phyloP scores from a whole-genome alignment of 2,329 filamentous ascomycete species.

The Mycosphaerella sp. region DNA sequence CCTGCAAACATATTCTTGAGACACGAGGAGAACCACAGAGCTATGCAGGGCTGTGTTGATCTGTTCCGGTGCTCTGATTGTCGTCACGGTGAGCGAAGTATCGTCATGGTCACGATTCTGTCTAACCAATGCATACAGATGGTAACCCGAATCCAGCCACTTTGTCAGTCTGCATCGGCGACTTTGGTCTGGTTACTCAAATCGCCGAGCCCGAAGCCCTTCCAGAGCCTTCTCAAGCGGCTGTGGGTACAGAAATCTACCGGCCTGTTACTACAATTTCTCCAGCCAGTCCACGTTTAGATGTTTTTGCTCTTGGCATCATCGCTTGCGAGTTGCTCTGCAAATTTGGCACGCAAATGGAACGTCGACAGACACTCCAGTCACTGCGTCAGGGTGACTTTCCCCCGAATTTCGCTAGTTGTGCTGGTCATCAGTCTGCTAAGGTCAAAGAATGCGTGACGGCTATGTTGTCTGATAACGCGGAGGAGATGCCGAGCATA shows the following conservation, averaged over 20 bases:
- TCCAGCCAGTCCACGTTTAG: slow-evolving; percentile 48
- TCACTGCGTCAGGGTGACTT: slow-evolving; percentile 26
- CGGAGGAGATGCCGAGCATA: not conserved
- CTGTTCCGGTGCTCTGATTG: slow-evolving; percentile 46
- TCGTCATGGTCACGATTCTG: too few species aligned
- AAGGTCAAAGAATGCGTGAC: slow-evolving; percentile 14
- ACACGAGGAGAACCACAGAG: slow-evolving; percentile 32
- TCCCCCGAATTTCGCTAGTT: slow-evolving; percentile 14
- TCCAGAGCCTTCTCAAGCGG: slow-evolving; percentile 15
- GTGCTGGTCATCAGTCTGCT: slow-evolving; percentile 8
- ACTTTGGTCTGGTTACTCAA: slow-evolving; percentile 60
- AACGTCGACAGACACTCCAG: slow-evolving; percentile 35
- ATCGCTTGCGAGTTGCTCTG: slow-evolving; percentile 58
- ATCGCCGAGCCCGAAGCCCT: slow-evolving; percentile 37
- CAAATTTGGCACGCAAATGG: slow-evolving; percentile 44
- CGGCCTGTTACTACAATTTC: slow-evolving; percentile 42
- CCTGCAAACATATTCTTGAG: slow-evolving; percentile 63
- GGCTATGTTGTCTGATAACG: slow-evolving; percentile 12
- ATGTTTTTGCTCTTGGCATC: slow-evolving; percentile 57
- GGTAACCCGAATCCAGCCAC: slow-evolving; percentile 17
- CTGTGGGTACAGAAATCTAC: slow-evolving; percentile 59
- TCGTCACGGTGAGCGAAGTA: slow-evolving; percentile 1
- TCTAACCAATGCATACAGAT: not conserved
- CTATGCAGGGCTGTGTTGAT: slow-evolving; percentile 40
- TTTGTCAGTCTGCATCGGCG: slow-evolving; percentile 54